Percentiles rank a stretch among this genome's conserved stretches.
These are phyloP conservation scores for Ilex asprella DNA, from an alignment of 257 asterid species.

Conservation along the genomic window DNA sequence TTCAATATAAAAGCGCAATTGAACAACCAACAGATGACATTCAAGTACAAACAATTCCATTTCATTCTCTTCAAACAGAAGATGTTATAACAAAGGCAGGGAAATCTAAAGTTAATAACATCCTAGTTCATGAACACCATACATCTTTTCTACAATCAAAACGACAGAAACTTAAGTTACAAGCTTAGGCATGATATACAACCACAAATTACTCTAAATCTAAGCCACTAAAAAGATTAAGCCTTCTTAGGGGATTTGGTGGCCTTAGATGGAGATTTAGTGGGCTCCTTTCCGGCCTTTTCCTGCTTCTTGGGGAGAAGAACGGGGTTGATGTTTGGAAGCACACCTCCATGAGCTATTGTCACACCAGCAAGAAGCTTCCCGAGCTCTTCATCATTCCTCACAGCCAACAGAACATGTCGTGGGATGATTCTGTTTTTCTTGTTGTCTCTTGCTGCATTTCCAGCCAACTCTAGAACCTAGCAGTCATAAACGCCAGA, in stretches of 20 bases:
- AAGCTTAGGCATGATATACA: too few relatives aligned
- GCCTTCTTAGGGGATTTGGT: conserved; percentile 43
- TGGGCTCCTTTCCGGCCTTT: conserved; percentile 22
- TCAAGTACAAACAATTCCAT: too few relatives aligned
- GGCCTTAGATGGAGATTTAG: conserved; percentile 33
- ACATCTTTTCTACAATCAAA: too few relatives aligned
- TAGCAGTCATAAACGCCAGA: too few relatives aligned
- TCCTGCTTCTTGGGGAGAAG: conserved; percentile 34
- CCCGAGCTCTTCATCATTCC: conserved; percentile 33
- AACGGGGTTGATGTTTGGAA: conserved; percentile 36
- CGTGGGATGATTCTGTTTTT: conserved; percentile 31
- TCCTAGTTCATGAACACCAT: too few relatives aligned
- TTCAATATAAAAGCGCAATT: too few relatives aligned
- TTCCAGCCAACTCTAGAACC: conserved; percentile 24
- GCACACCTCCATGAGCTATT: conserved; percentile 33
- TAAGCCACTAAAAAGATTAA: background rate
- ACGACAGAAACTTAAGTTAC: too few relatives aligned
- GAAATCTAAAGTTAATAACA: too few relatives aligned
- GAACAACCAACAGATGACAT: too few relatives aligned
- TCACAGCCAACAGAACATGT: conserved; percentile 29
- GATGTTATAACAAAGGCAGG: too few relatives aligned
- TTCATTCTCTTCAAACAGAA: too few relatives aligned
- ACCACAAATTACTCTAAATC: background rate
- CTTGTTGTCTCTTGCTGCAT: conserved; percentile 31
- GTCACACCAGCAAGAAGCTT: conserved; percentile 34